Evolutionary conservation across 257 asterid genomes (phyloP).

Genomic region (Primulina eburnea): DNA sequence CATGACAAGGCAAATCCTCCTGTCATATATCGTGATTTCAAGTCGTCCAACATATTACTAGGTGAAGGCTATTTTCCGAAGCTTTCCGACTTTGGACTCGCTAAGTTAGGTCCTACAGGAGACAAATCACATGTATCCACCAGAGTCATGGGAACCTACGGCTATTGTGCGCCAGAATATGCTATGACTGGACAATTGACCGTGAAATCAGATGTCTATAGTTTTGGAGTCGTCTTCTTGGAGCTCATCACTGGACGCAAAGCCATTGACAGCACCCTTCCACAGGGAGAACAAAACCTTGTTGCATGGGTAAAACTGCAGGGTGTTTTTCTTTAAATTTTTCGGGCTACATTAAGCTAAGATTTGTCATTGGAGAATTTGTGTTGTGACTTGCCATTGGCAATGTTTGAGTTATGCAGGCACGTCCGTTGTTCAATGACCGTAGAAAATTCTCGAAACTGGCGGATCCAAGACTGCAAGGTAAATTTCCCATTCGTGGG

Average conservation of each 20-base stretch:
- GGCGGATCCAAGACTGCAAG: conserved; percentile 84
- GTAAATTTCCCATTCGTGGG: conserved; percentile 82
- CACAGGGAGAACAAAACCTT: conserved; percentile 93
- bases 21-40: conserved; percentile 90
- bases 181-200: conserved; percentile 99
- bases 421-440: conserved; percentile 85
- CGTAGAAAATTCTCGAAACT: conserved; percentile 74
- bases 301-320: conserved; percentile 72
- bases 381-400: neutral
- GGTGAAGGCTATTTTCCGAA: conserved; percentile 79
- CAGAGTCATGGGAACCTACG: conserved; percentile 98
- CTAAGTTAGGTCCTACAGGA: conserved; percentile 99
- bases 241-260: conserved; percentile 98
- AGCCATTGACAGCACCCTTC: conserved; percentile 79
- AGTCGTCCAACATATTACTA: conserved; percentile 92
- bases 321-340: neutral
- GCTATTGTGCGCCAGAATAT: conserved; percentile 98
- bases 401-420: conserved; percentile 47
- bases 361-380: neutral
- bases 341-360: neutral
- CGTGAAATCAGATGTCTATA: conserved; percentile 92
- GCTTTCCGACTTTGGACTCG: conserved; percentile 95
- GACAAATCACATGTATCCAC: conserved; percentile 98
- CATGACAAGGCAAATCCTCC: conserved; percentile 99
- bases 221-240: conserved; percentile 92